Evolutionary conservation across 2,329 filamentous ascomycete species (phyloP).

Genomic region (Nemania sp.): DNA sequence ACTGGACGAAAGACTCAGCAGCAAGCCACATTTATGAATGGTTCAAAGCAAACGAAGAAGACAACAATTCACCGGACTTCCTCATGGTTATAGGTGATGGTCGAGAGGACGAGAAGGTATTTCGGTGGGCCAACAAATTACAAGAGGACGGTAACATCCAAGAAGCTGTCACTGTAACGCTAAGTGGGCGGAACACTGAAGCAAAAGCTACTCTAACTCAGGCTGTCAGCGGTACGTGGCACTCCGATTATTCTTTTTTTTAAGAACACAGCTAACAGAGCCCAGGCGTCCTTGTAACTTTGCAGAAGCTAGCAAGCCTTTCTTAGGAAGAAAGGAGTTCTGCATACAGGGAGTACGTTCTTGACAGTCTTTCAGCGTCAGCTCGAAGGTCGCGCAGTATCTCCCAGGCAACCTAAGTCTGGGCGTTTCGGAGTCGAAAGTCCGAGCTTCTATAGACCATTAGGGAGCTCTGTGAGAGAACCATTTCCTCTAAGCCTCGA

Average conservation of each 20-base stretch:
- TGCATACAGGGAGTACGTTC: constrained; percentile 27
- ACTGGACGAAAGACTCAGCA: constrained; percentile 90
- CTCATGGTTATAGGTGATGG: constrained; percentile 91
- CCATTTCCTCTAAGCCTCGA: neutral
- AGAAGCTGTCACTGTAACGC: constrained; percentile 84
- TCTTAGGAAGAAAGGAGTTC: constrained; percentile 49
- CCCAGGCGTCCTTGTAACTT: constrained; percentile 63
- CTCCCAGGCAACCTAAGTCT: neutral
- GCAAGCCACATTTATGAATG: constrained; percentile 78
- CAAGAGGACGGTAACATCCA: constrained; percentile 68
- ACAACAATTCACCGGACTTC: constrained; percentile 74
- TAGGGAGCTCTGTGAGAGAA: neutral
- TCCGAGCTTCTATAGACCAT: neutral
- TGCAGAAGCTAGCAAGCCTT: constrained; percentile 62
- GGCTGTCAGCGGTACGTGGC: constrained; percentile 86
- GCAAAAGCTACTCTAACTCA: constrained; percentile 88
- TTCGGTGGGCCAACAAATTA: constrained; percentile 90
- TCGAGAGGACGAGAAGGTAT: constrained; percentile 92
- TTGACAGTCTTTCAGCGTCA: constrained; percentile 38
- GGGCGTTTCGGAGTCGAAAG: neutral
- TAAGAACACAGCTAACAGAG: constrained; percentile 21
- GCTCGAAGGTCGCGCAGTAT: constrained; percentile 21
- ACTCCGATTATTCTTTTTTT: neutral
- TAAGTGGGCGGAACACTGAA: constrained; percentile 89
- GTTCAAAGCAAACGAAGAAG: constrained; percentile 56